These are phyloP conservation scores for Spizellomyces punctatus DNA, from an alignment of 192 early-diverging fungal species.

Conservation along the genomic window DNA sequence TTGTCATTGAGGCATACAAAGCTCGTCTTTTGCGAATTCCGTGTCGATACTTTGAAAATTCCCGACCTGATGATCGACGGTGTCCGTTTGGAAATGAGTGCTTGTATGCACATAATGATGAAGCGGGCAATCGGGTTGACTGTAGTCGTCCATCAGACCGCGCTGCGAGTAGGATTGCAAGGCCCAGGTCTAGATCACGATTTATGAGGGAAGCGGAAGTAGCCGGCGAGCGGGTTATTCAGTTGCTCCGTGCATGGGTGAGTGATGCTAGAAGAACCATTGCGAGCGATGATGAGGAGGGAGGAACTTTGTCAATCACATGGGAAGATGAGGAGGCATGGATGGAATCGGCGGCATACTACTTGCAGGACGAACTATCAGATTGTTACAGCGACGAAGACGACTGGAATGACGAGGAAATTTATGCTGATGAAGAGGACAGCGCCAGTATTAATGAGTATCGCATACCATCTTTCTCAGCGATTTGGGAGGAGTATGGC, in stretches of 20 bases:
- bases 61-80: neutral
- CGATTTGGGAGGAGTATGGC: too few relatives aligned
- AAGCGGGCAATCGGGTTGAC: neutral
- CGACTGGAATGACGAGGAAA: too few relatives aligned
- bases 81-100: slow-evolving; percentile 6
- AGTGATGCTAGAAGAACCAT: neutral
- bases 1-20: neutral
- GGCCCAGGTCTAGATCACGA: neutral
- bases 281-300: neutral
- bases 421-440: too few relatives aligned
- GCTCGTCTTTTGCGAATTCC: neutral
- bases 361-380: too few relatives aligned
- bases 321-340: too few relatives aligned
- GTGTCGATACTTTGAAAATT: slow-evolving; percentile 1
- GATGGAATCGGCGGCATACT: too few relatives aligned
- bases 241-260: neutral
- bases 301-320: neutral
- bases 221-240: neutral
- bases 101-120: neutral
- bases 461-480: too few relatives aligned
- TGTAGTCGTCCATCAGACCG: neutral
- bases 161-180: neutral
- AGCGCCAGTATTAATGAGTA: too few relatives aligned
- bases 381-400: too few relatives aligned
- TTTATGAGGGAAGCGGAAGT: neutral